Percentiles rank a stretch among this genome's conserved stretches.
These are phyloP conservation scores for Apophysomyces elegans DNA, from an alignment of 371 early-diverging fungal genomes.

Conservation along the genomic window DNA sequence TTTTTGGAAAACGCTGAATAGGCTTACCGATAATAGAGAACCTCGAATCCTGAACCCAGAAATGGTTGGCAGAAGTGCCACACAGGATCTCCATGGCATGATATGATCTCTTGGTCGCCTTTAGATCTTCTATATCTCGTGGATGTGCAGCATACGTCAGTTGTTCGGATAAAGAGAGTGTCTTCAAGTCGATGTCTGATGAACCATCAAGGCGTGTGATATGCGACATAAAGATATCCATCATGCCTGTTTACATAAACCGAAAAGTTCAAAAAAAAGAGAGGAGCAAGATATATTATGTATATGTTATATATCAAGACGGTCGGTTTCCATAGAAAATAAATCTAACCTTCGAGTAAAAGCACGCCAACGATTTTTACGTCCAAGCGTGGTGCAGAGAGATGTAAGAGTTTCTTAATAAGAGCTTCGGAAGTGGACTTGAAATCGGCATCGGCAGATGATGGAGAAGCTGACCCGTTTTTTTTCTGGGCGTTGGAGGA, in stretches of 20 bases:
- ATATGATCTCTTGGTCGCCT: slow-evolving; percentile 47
- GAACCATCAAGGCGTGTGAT: slow-evolving; percentile 31
- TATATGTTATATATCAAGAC: neutral
- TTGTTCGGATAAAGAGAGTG: slow-evolving; percentile 21
- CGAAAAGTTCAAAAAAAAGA: neutral
- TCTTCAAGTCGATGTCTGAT: slow-evolving; percentile 8
- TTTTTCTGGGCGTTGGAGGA: neutral
- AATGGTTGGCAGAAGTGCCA: slow-evolving; percentile 45
- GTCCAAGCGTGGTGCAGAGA: slow-evolving; percentile 45
- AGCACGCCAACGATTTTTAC: slow-evolving; percentile 49
- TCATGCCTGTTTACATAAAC: slow-evolving; percentile 34
- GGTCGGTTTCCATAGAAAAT: neutral
- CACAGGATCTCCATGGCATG: slow-evolving; percentile 56
- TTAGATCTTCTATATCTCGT: slow-evolving; percentile 35
- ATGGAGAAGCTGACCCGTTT: slow-evolving; percentile 5
- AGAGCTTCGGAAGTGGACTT: slow-evolving; percentile 46
- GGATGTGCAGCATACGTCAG: slow-evolving; percentile 21
- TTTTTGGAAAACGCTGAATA: too few relatives aligned
- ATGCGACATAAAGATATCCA: slow-evolving; percentile 53
- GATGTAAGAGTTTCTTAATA: slow-evolving; percentile 44
- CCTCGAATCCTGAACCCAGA: slow-evolving; percentile 42
- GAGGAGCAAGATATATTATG: neutral
- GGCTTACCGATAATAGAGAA: slow-evolving; percentile 41
- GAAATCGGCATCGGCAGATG: slow-evolving; percentile 26
- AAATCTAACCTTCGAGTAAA: slow-evolving; percentile 42